Conservation (phyloP, 495 filamentous ascomycete species). For the Hyaloscypha bicolor region DNA sequence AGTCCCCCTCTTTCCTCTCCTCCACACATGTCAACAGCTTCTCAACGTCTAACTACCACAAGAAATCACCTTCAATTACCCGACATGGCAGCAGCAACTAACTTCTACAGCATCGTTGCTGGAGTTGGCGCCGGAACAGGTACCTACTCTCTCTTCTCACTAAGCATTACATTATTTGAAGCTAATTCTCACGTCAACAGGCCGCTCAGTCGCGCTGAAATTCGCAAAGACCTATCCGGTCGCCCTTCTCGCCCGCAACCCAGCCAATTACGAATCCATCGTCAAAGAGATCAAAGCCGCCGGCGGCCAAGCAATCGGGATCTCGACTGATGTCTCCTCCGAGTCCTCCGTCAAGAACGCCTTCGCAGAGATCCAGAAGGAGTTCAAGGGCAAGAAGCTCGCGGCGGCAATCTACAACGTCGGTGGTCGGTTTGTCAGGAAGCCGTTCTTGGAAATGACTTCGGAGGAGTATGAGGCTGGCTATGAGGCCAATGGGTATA, state of each 20-base stretch:
- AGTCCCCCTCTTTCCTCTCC: background rate
- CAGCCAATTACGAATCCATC: slow-evolving; percentile 58
- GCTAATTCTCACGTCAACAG: slow-evolving; percentile 28
- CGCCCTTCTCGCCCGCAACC: slow-evolving; percentile 64
- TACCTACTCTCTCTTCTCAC: slow-evolving; percentile 28
- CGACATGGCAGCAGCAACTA: slow-evolving; percentile 39
- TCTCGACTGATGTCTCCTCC: slow-evolving; percentile 66
- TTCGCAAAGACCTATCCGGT: slow-evolving; percentile 68
- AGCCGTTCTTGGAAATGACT: slow-evolving; percentile 79
- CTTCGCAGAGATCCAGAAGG: slow-evolving; percentile 58
- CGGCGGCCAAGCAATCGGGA: slow-evolving; percentile 67
- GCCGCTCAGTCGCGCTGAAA: slow-evolving; percentile 51
- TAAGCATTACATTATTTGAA: background rate
- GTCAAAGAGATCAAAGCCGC: slow-evolving; percentile 65
- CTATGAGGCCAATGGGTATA: slow-evolving; percentile 63
- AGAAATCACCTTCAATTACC: slow-evolving; percentile 15
- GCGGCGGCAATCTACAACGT: slow-evolving; percentile 87
- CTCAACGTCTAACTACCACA: slow-evolving; percentile 10
- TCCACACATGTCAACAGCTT: slow-evolving; percentile 15
- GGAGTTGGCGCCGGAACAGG: slow-evolving; percentile 74
- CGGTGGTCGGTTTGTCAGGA: slow-evolving; percentile 66
- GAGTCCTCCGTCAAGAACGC: slow-evolving; percentile 55
- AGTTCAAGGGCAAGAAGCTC: slow-evolving; percentile 53
- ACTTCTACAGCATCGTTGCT: slow-evolving; percentile 69
- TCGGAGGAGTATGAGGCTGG: slow-evolving; percentile 63